Percentiles rank a stretch among this genome's conserved stretches.
Evolutionary conservation across 2,329 filamentous ascomycete genomes (phyloP).

Genomic region (Albophoma yamanashiensis): DNA sequence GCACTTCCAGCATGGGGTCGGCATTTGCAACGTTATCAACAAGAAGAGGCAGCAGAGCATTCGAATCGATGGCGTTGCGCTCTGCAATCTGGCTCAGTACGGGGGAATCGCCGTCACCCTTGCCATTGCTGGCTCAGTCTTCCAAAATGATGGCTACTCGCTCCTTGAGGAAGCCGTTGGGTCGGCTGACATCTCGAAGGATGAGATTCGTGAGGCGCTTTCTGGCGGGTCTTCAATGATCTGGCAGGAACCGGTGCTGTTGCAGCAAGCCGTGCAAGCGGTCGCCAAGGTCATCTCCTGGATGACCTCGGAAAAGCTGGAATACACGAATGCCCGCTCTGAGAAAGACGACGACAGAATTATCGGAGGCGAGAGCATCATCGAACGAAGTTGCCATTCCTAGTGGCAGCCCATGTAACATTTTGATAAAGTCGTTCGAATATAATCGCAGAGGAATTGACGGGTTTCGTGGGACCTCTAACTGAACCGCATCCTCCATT

Average conservation of each 20-base stretch:
- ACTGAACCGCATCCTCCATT: too few species aligned
- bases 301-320: background rate
- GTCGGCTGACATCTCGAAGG: background rate
- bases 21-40: slow-evolving; percentile 2
- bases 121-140: slow-evolving; percentile 17
- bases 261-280: background rate
- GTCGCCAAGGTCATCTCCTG: background rate
- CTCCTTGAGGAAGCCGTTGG: slow-evolving; percentile 2
- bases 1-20: background rate
- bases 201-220: background rate
- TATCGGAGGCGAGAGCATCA: too few species aligned
- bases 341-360: background rate
- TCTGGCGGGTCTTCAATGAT: background rate
- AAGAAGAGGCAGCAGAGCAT: slow-evolving; percentile 10
- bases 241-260: background rate
- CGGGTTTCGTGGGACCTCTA: too few species aligned
- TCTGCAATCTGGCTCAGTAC: slow-evolving; percentile 24
- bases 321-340: background rate
- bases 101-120: slow-evolving; percentile 15
- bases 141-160: slow-evolving; percentile 19
- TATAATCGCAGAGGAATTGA: too few species aligned
- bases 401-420: too few species aligned
- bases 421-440: too few species aligned
- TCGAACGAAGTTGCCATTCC: too few species aligned
- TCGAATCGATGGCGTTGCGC: slow-evolving; percentile 16